These are phyloP conservation scores for Grigorovia transvaalensis DNA, from an alignment of 805 yeast species.

Conservation along the genomic window DNA sequence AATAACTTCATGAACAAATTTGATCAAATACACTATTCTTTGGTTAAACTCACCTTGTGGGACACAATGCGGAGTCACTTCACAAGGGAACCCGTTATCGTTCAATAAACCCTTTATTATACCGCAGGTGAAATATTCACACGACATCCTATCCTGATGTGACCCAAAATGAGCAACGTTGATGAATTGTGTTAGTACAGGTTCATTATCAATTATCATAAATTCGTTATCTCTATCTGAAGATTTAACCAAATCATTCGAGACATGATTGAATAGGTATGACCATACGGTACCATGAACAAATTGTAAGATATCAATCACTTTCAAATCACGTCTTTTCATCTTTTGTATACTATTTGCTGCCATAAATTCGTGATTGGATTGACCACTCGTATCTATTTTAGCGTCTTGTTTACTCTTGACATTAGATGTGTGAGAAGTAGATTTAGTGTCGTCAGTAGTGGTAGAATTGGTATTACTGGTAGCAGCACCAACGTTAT, in stretches of 20 bases:
- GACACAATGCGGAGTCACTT: conserved; percentile 70
- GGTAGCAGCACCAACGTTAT: background rate
- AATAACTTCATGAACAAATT: conserved; percentile 51
- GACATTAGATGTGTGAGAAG: background rate
- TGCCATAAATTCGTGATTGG: conserved; percentile 6
- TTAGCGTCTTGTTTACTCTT: background rate
- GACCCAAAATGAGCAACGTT: conserved; percentile 42
- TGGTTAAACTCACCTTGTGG: conserved; percentile 46
- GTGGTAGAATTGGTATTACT: background rate
- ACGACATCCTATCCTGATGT: conserved; percentile 43
- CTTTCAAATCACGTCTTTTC: conserved; percentile 46
- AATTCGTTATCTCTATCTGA: conserved; percentile 57
- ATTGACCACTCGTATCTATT: conserved; percentile 1
- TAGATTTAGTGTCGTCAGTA: background rate
- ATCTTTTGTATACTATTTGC: conserved; percentile 10
- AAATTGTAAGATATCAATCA: conserved; percentile 61
- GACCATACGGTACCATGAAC: conserved; percentile 69
- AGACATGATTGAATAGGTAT: conserved; percentile 59
- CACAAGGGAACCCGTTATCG: conserved; percentile 57
- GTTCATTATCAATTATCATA: conserved; percentile 74
- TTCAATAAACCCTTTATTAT: conserved; percentile 76
- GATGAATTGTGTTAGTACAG: conserved; percentile 56
- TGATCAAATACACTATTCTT: conserved; percentile 65
- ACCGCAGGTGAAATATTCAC: conserved; percentile 80
- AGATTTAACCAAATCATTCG: conserved; percentile 68